Percentiles rank a stretch among this genome's conserved stretches.
Evolutionary conservation across 768 basidiomycete genomes (phyloP).

Genomic region (Lactifluus pinguis): DNA sequence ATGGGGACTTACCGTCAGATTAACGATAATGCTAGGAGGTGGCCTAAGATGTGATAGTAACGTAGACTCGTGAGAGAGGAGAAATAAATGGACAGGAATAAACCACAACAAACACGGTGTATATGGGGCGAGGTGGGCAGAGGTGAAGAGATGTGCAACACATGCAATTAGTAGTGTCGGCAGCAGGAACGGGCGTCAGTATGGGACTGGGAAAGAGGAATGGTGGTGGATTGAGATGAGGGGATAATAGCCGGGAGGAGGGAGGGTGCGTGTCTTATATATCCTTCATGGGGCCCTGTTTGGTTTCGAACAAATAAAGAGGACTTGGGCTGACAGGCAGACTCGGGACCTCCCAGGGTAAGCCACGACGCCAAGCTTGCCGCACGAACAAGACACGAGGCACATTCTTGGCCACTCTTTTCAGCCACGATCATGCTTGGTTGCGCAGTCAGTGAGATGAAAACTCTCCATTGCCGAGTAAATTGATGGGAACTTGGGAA

Average conservation of each 20-base stretch:
- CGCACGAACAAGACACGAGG: not conserved
- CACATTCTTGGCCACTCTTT: not conserved
- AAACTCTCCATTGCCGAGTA: not conserved
- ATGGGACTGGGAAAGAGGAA: not conserved
- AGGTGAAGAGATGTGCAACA: not conserved
- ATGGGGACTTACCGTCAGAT: not conserved
- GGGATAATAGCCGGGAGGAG: not conserved
- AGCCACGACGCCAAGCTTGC: not conserved
- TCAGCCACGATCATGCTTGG: not conserved
- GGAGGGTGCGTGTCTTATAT: constrained; percentile 15
- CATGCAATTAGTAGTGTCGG: not conserved
- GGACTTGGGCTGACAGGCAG: not conserved
- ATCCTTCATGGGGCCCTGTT: constrained; percentile 12
- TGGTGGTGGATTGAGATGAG: constrained; percentile 1
- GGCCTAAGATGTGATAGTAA: not conserved
- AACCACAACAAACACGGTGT: not conserved
- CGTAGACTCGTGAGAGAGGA: not conserved
- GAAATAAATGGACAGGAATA: not conserved
- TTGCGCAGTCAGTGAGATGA: constrained; percentile 11
- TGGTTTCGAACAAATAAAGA: constrained; percentile 16
- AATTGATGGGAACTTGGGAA: too few relatives aligned
- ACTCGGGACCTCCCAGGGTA: not conserved
- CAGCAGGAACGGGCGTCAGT: not conserved
- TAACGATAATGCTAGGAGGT: not conserved
- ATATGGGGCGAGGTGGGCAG: not conserved